Evolutionary conservation across 2,329 filamentous ascomycete genomes (phyloP), one percentile per base, ranked within the genome.

Genomic region (Sporothrix humicola): DNA sequence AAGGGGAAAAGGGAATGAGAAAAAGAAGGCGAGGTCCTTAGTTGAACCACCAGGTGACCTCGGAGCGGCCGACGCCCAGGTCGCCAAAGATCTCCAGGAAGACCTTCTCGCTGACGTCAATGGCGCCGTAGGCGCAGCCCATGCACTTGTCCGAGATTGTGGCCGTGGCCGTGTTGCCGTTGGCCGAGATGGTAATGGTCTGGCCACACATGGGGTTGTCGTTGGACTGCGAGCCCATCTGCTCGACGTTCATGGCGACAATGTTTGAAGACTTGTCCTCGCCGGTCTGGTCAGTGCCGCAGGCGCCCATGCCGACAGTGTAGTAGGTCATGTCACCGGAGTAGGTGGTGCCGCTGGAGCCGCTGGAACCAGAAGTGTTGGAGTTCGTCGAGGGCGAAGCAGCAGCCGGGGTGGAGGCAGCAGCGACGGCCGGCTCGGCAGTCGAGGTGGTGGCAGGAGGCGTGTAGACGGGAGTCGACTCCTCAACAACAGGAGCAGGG

Each of bases 311-410:
- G 58, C 91, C 93, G 66, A 91, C 84, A 56, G 85, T 83, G 83
- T 93, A 97, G 85, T 89, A 95, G 74, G 93, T 96, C 77, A 93
- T 86, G 69, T 94, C 88, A 75, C 93, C 93, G 0, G 79, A 79
- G 83, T 82, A 81, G 81, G 85, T 44, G 77, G 77, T 74, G 69
- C 79, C 78, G 71, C 78, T 76, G 48, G 79, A 75, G 73, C 77
- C 68, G 75, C 75, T 56, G 54, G 75, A 59, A 76, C 75, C 46
- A 73, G 77, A 72, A 42, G 26, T 26, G n/a, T 4, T 8, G 10
- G 78, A 75, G 73, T 76, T 76, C 73, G 73, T 69, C 12, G 75
- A 70, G 54, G 73, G 73, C 58, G 75, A 72, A 23, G 77, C 75
- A 31, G 79, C 79, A 68, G 61, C 42, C 61, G 61, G 72, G 72